Evolutionary conservation across 805 yeast species (phyloP).

Genomic region (Jamesozyma gamospora): DNA sequence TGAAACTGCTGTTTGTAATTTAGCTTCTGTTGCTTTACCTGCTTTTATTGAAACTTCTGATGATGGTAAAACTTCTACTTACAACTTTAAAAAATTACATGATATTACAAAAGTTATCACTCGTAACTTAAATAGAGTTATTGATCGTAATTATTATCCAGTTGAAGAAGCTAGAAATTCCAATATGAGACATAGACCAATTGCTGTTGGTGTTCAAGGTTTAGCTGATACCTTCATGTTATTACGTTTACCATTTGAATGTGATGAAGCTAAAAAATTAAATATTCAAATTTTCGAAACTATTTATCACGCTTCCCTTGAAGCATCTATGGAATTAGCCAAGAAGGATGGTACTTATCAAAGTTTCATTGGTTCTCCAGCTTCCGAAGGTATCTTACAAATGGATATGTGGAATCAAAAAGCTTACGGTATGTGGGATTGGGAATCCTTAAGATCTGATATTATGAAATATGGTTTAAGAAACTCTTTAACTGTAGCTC

Average conservation of each 20-base stretch:
- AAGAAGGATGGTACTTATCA: slow-evolving; percentile 56
- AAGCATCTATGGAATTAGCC: slow-evolving; percentile 79
- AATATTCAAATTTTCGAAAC: slow-evolving; percentile 90
- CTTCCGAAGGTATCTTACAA: slow-evolving; percentile 76
- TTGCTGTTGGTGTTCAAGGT: slow-evolving; percentile 98
- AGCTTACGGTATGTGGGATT: slow-evolving; percentile 78
- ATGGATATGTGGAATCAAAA: slow-evolving; percentile 77
- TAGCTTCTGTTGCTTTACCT: slow-evolving; percentile 87
- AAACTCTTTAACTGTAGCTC: slow-evolving; percentile 81
- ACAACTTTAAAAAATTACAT: slow-evolving; percentile 69
- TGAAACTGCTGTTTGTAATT: slow-evolving; percentile 91
- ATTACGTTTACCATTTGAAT: slow-evolving; percentile 78
- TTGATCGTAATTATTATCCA: slow-evolving; percentile 82
- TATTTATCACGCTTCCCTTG: slow-evolving; percentile 87
- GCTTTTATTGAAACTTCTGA: slow-evolving; percentile 47
- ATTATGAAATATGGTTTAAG: slow-evolving; percentile 61
- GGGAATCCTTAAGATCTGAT: slow-evolving; percentile 60
- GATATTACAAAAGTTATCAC: slow-evolving; percentile 66
- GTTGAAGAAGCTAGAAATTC: slow-evolving; percentile 64
- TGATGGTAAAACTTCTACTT: slow-evolving; percentile 38
- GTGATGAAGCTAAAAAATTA: slow-evolving; percentile 61
- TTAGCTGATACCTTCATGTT: slow-evolving; percentile 80
- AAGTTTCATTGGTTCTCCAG: slow-evolving; percentile 77
- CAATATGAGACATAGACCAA: slow-evolving; percentile 78
- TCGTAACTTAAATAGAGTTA: slow-evolving; percentile 68